A percentile compares a stretch with the other conserved stretches of the same genome.
Conservation (phyloP, 2,329 filamentous ascomycete species). For the Dactylellina sp. region DNA sequence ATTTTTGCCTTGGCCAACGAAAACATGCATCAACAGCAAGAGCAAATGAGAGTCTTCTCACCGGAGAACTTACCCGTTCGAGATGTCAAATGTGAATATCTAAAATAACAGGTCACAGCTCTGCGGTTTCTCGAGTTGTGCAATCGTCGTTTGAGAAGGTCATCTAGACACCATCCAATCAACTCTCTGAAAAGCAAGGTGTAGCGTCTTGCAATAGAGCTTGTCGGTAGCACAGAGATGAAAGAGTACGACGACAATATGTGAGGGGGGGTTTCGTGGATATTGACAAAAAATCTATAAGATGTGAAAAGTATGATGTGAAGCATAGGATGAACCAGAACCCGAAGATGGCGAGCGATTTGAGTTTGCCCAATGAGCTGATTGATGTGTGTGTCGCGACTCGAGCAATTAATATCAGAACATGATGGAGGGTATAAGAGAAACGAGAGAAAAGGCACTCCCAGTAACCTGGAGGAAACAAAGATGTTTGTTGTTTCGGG, state of each 20-base stretch:
- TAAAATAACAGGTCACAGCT: slow-evolving; percentile 29
- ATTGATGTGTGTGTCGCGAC: slow-evolving; percentile 29
- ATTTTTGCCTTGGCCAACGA: too few relatives aligned
- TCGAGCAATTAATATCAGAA: slow-evolving; percentile 24
- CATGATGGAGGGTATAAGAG: slow-evolving; percentile 21
- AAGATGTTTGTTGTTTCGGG: slow-evolving; percentile 25
- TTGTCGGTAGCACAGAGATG: slow-evolving; percentile 50
- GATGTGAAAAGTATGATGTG: slow-evolving; percentile 11
- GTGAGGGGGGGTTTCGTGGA: slow-evolving; percentile 32
- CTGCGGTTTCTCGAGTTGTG: slow-evolving; percentile 42
- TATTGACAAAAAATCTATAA: slow-evolving; percentile 20
- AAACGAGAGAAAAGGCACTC: slow-evolving; percentile 9
- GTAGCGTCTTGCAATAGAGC: slow-evolving; percentile 51
- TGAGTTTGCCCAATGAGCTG: slow-evolving; percentile 18
- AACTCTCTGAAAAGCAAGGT: slow-evolving; percentile 24
- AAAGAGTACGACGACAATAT: slow-evolving; percentile 43
- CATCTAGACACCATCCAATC: slow-evolving; percentile 45
- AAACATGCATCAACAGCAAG: slow-evolving; percentile 20
- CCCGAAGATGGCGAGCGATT: slow-evolving; percentile 14
- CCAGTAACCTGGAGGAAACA: slow-evolving; percentile 23
- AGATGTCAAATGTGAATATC: slow-evolving; percentile 44
- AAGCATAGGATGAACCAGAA: slow-evolving; percentile 36
- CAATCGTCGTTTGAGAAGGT: slow-evolving; percentile 46
- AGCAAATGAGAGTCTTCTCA: slow-evolving; percentile 34
- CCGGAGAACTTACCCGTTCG: slow-evolving; percentile 55